Evolutionary conservation across 2,329 filamentous ascomycete genomes (phyloP), one percentile per base, ranked within the genome.

Genomic region (Pseudogymnoascus sp.): DNA sequence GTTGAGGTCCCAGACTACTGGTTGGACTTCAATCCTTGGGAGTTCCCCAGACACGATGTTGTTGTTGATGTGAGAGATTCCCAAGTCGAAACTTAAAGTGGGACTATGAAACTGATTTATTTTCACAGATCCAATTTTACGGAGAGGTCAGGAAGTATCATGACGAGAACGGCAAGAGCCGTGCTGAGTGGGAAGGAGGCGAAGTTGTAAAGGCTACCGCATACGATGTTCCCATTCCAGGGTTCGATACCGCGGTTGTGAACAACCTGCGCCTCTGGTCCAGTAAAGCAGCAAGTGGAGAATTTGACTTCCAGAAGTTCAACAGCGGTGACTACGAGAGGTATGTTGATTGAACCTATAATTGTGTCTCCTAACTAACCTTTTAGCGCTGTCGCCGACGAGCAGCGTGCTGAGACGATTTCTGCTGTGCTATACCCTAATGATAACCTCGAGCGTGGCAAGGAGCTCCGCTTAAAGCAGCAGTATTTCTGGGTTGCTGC

Each of bases 401-500:
- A 97, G 77, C 94, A 99, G 80, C 89, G 91, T 63, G 94, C 94
- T n/a, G 94, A 99, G 80, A 97, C 93, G 62, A 99, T 99, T 78
- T 97, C 92, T 60, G 93, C 93, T 33, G 94, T 99, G 12, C 79
- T 99, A 48, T 99, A 99, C 73, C 94, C 94, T 64, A 99, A 99
- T 72, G 93, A 97, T 77, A 97, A 96, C 76, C 84, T 99, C 48
- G 93, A 97, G 68, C 85, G 92, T 67, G 94, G 94, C 66, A 99
- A 99, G 77, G 94, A 99, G 80, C 85, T 99, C 66, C 91, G 94
- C 61, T 78, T 99, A 75, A 99, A 99, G 84, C 94, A 99, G 76
- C 94, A 99, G 76, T 99, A 99, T 82, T 99, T 99, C 79, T 99
- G 94, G 94, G 96, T 96, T 72, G 92, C 94, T 60, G 94, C 94